Percentiles rank a stretch among this genome's conserved stretches.
phyloP scores from a whole-genome alignment of 495 filamentous ascomycete species.

The Achaetomiella virescens region DNA sequence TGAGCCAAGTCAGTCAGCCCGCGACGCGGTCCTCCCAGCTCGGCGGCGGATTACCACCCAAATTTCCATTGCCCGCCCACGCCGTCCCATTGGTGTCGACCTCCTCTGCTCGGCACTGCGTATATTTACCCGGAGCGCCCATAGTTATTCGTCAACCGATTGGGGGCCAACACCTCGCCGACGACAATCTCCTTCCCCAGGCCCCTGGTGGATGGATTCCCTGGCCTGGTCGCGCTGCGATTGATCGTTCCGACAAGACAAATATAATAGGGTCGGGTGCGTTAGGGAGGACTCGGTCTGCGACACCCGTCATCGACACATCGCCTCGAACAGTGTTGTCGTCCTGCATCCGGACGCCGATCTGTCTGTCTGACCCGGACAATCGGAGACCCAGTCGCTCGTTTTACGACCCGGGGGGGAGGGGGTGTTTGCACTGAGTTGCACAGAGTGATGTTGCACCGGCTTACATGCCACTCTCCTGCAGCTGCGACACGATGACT shows the following conservation, averaged over 20 bases:
- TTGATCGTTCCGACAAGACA: background rate
- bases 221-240: background rate
- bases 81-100: slow-evolving; percentile 27
- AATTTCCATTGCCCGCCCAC: slow-evolving; percentile 18
- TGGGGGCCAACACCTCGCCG: background rate
- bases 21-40: slow-evolving; percentile 6
- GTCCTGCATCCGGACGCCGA: slow-evolving; percentile 11
- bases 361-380: slow-evolving; percentile 25
- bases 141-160: slow-evolving; percentile 26
- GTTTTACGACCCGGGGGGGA: slow-evolving; percentile 11
- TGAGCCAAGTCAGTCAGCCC: background rate
- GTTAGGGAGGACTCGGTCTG: background rate
- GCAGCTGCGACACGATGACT: slow-evolving; percentile 25
- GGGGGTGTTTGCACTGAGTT: too few relatives aligned
- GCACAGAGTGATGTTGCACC: slow-evolving; percentile 28
- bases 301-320: background rate
- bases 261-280: slow-evolving; percentile 4
- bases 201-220: background rate
- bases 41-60: slow-evolving; percentile 28
- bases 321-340: background rate
- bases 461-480: slow-evolving; percentile 6
- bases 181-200: background rate
- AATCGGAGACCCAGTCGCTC: slow-evolving; percentile 24
- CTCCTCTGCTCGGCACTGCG: slow-evolving; percentile 19
- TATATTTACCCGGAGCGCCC: slow-evolving; percentile 33